A percentile compares a stretch with the other conserved stretches of the same genome.
Evolutionary conservation across 1,139 yeast species (phyloP).

Genomic region (Taiozyma onychis): DNA sequence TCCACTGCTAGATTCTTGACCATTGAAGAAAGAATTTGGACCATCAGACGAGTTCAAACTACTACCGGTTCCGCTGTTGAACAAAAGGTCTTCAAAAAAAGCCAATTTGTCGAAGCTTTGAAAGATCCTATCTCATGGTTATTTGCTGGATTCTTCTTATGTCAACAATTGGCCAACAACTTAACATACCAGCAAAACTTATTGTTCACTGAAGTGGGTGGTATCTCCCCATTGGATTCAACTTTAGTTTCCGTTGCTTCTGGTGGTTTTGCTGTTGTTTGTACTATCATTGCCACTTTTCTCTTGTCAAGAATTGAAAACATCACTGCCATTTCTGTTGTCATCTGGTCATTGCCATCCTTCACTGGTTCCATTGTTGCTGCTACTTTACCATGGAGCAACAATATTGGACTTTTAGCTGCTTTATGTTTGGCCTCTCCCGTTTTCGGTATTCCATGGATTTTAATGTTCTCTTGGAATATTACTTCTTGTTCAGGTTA

Average conservation of each 20-base stretch:
- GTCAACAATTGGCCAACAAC: constrained; percentile 34
- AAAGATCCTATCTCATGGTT: constrained; percentile 45
- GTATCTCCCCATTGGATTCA: constrained; percentile 25
- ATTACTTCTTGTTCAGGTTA: constrained; percentile 27
- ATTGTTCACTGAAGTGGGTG: constrained; percentile 14
- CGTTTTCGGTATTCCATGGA: constrained; percentile 21
- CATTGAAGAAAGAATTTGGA: constrained; percentile 45
- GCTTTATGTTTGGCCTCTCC: constrained; percentile 21
- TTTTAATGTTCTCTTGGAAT: constrained; percentile 20
- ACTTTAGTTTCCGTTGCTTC: constrained; percentile 29
- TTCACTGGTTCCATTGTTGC: constrained; percentile 25
- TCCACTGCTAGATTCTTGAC: constrained; percentile 42
- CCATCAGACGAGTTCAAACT: constrained; percentile 41
- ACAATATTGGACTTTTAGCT: constrained; percentile 30
- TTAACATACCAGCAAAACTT: constrained; percentile 36
- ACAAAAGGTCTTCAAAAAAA: constrained; percentile 39
- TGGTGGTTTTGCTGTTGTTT: constrained; percentile 2
- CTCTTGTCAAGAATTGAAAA: background rate
- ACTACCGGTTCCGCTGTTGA: constrained; percentile 45
- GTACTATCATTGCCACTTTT: background rate
- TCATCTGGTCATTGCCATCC: constrained; percentile 9
- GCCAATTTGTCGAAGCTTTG: constrained; percentile 45
- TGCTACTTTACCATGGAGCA: constrained; percentile 24
- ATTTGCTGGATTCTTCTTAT: constrained; percentile 35
- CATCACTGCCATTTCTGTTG: constrained; percentile 10